phyloP scores from a whole-genome alignment of 306 rosid genomes.

The Vigna reflexopilosa region DNA sequence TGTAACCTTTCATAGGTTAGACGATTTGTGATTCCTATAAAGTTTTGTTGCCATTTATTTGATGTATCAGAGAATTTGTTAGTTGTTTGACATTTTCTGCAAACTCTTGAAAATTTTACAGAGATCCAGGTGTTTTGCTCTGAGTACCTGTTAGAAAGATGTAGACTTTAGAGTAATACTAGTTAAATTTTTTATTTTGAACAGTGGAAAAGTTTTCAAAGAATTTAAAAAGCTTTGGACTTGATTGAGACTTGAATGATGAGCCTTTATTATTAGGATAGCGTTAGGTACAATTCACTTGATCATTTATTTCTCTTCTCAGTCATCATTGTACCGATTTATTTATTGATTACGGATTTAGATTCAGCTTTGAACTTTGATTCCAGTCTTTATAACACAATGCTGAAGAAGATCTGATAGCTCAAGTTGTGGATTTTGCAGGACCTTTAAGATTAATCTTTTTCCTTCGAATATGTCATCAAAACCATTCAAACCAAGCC shows the following conservation, averaged over 20 bases:
- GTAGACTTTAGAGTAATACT: slow-evolving; percentile 3
- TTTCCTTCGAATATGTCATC: slow-evolving; percentile 63
- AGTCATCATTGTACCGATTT: background rate
- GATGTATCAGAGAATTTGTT: background rate
- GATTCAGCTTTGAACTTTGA: slow-evolving; percentile 19
- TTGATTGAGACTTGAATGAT: slow-evolving; percentile 24
- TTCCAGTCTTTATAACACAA: slow-evolving; percentile 5
- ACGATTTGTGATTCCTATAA: slow-evolving; percentile 4
- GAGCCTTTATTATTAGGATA: background rate
- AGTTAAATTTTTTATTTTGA: background rate
- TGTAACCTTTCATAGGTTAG: slow-evolving; percentile 5
- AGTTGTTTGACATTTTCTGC: background rate
- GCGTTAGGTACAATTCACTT: slow-evolving; percentile 16
- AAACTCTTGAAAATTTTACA: slow-evolving; percentile 7
- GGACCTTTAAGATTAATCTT: slow-evolving; percentile 37
- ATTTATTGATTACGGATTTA: slow-evolving; percentile 9
- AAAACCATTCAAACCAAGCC: slow-evolving; percentile 63
- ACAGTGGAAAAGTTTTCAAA: slow-evolving; percentile 9
- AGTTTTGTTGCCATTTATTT: background rate
- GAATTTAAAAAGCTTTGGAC: slow-evolving; percentile 20
- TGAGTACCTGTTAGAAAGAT: slow-evolving; percentile 9
- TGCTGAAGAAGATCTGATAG: slow-evolving; percentile 43
- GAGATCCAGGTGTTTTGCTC: slow-evolving; percentile 28
- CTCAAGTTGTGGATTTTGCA: slow-evolving; percentile 43
- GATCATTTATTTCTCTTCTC: background rate